Base-by-base conservation (phyloP, 2,329 filamentous ascomycete species). In the Ophiostoma populinum region DNA sequence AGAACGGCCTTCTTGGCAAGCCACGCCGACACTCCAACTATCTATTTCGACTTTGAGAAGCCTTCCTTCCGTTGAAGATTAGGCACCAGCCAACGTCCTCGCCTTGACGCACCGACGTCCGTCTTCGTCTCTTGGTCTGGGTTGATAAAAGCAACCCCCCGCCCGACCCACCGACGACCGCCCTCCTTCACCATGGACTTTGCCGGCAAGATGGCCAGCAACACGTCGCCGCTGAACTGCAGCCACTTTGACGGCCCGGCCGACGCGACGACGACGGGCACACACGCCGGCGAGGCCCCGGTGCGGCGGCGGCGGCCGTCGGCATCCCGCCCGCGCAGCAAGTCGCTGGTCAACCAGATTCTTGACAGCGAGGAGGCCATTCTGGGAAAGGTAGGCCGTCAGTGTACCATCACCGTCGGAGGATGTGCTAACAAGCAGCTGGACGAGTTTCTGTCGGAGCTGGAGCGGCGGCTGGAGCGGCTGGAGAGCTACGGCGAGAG, bases 401-500 rank as follows among this genome's bases (percentile, higher is more conserved):
- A 7, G 16, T 17, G 11, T 24, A 5, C 7, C 12, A n/a, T 11
- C 4, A 13, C 7, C 12, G 4, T 6, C 13, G 20, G 10, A 21
- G 9, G 6, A 10, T 18, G 12, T 12, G 9, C 17, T 5, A 11
- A 21, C 9, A 31, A 12, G 1, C 34, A 78, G 72, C 70, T 90
- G 34, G 82, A 90, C 50, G 58, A 79, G 34, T 90, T 92, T 53
- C 65, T 98, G 37, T 68, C 76, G 25, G 85, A 95, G 52, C 66
- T 98, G 28, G 86, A 92, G 56, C 70, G 79, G 45, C 74, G 87
- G 36, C 63, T 98, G 31, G 85, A 92, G 49, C 80, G 83, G 54
- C 68, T 95, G 31, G 90, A 98, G 56, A 75, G 71, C 43, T 93
- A 92, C 50, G 77, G 81, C 43, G 82, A 92, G 49, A n/a, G n/a